Conservation (phyloP, 345 rosid genomes). For the Camelina laxa region DNA sequence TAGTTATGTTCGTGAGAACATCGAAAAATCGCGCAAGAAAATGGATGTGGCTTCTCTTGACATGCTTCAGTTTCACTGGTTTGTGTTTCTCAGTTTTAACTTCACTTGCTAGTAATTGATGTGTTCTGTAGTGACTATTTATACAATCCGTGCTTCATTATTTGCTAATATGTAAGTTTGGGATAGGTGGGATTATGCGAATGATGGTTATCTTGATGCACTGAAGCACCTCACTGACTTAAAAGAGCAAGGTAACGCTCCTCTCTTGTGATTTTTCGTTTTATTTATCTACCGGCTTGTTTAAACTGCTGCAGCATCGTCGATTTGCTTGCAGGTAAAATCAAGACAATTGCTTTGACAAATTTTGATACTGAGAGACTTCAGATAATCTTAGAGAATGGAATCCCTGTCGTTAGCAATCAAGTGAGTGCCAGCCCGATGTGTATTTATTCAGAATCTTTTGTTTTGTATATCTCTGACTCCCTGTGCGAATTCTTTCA, state of each 20-base stretch:
- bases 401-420: slow-evolving; percentile 92
- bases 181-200: slow-evolving; percentile 92
- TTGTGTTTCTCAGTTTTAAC: slow-evolving; percentile 34
- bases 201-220: slow-evolving; percentile 89
- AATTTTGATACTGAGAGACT: slow-evolving; percentile 92
- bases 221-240: slow-evolving; percentile 83
- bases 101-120: neutral
- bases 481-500: slow-evolving; percentile 21
- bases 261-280: slow-evolving; percentile 13
- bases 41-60: slow-evolving; percentile 94
- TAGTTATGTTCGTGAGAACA: slow-evolving; percentile 67
- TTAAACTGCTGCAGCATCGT: slow-evolving; percentile 19
- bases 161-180: neutral
- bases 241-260: slow-evolving; percentile 76
- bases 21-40: slow-evolving; percentile 77
- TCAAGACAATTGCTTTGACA: slow-evolving; percentile 92
- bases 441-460: neutral
- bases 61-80: slow-evolving; percentile 99
- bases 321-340: slow-evolving; percentile 67
- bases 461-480: neutral
- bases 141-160: neutral
- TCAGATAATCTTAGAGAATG: slow-evolving; percentile 78
- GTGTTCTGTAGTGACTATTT: neutral
- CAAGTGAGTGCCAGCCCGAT: slow-evolving; percentile 56
- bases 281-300: slow-evolving; percentile 23